Evolutionary conservation across 2,329 filamentous ascomycete species (phyloP), one percentile per base, ranked within the genome.

Genomic region (Akanthomyces muscarius): DNA sequence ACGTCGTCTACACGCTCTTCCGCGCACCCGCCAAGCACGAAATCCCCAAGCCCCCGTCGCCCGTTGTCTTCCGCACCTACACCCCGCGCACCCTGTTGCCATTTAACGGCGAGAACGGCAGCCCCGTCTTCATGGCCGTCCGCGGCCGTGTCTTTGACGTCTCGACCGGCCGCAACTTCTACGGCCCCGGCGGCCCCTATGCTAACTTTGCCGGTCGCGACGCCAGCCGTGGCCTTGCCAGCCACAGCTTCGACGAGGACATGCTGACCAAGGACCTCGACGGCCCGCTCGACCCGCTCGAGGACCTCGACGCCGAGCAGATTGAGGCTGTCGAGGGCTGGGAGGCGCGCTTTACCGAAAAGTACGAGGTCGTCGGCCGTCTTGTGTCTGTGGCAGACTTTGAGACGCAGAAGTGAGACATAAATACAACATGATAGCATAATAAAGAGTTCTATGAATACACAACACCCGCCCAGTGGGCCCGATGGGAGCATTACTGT

Each of bases 141-240:
- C 90, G 92, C 48, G 93, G 95, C 59, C 87, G 87, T 57, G 89
- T 98, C 66, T 98, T 97, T 74, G 95, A 99, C 74, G 94, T 98
- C 28, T 87, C 88, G 0, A 80, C 87, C 16, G 94, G 95, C 28
- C 86, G 89, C 71, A 93, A 96, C 80, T 98, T 98, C 77, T 99
- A 99, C 78, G 95, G 95, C 4, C 95, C 95, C 23, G 93, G 92
- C 14, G 94, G 94, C 0, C 92, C 94, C 2, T 99, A 99, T 76
- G 88, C 89, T 75, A 98, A 98, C 79, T 99, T 99, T 73, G 95
- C 95, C 0, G 95, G 95, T 0, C 83, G 93, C 45, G 95, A 99
- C 76, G 95, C 95, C 23, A 92, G 86, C 67, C 84, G 94, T 59
- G 95, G 95, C 1, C 79, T 99, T 65, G 94, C 95, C 1, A 91